These are phyloP conservation scores for Trypethelium eluteriae DNA, from an alignment of 495 filamentous ascomycete genomes.

Conservation along the genomic window DNA sequence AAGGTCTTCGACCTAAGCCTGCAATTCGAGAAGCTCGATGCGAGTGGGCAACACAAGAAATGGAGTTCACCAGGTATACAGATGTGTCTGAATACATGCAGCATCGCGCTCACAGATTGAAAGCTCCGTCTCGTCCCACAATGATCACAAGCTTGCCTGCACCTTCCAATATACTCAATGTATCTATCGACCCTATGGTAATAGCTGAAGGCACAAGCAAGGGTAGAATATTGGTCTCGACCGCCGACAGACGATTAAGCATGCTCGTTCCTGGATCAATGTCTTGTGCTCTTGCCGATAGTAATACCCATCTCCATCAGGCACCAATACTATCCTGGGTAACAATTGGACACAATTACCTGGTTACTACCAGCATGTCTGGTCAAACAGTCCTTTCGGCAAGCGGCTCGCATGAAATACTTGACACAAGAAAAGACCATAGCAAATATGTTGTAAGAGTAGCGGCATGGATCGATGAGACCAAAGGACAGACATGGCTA, in stretches of 20 bases:
- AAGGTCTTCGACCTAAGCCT: constrained; percentile 51
- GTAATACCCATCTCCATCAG: constrained; percentile 32
- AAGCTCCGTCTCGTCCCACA: constrained; percentile 45
- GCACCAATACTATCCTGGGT: constrained; percentile 52
- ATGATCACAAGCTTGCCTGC: constrained; percentile 40
- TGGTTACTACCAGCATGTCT: constrained; percentile 56
- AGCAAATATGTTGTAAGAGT: constrained; percentile 56
- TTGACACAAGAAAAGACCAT: constrained; percentile 52
- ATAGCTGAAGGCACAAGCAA: constrained; percentile 15
- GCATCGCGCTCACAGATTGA: too few species aligned
- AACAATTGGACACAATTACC: constrained; percentile 29
- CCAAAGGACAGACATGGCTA: constrained; percentile 36
- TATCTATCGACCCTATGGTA: constrained; percentile 40
- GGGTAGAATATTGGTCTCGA: constrained; percentile 35
- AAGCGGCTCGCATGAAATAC: constrained; percentile 37
- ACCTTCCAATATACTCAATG: constrained; percentile 48
- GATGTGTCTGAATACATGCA: background rate
- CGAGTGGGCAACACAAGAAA: constrained; percentile 35
- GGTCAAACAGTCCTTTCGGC: constrained; percentile 44
- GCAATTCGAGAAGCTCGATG: constrained; percentile 49
- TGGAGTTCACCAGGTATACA: constrained; percentile 48
- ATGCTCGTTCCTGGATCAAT: constrained; percentile 31
- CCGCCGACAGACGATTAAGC: constrained; percentile 49
- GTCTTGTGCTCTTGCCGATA: constrained; percentile 22
- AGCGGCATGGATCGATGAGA: constrained; percentile 34